Base-by-base conservation (phyloP, 2,329 filamentous ascomycete species). In the Endocalyx cinctus region DNA sequence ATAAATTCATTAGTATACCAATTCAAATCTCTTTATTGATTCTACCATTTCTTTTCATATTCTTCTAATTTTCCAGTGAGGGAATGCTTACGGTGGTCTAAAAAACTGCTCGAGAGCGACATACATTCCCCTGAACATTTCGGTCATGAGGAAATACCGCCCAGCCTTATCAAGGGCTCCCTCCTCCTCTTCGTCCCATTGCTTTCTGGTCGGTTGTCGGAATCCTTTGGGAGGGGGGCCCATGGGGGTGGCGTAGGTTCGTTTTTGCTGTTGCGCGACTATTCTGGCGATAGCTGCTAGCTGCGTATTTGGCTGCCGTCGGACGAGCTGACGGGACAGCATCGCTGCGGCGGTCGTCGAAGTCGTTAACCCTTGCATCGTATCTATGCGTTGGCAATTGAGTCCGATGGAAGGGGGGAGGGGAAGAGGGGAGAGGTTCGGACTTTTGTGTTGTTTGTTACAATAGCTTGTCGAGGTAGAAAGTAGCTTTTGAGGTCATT, bases 111-210 rank as follows among this genome's bases (percentile, higher is more conserved):
- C 92, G 59, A 98, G 61, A 64, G 92, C 79, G 49, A 98, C 82
- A 59, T 96, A 98, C 92, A 98, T 97, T 64, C 92, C 92, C 58
- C 92, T 81, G 62, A 87, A 76, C 84, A 97, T 92, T 74, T 98
- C 92, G 34, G 85, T 82, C 73, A 97, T 70, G 59, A 98, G 76
- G 69, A 98, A 98, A 73, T 88, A 97, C 61, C 89, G 92, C 51
- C 86, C 88, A 44, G 87, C 74, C 62, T 82, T 84, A 66, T 96
- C 87, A 50, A 94, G 67, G 22, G 84, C 77, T 45, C 74, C 79
- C 60, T 94, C 87, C 43, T 76, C 72, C 46, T 81, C 74, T 63
- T 94, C 77, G 48, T 94, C 80, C 87, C 88, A 97, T 67, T 78
- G 68, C 59, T 80, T 75, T 32, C 76, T 81, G 43, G 71, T 74